phyloP scores from a whole-genome alignment of 176 grass and related monocot genomes.

The Bolboschoenus planiculmis region DNA sequence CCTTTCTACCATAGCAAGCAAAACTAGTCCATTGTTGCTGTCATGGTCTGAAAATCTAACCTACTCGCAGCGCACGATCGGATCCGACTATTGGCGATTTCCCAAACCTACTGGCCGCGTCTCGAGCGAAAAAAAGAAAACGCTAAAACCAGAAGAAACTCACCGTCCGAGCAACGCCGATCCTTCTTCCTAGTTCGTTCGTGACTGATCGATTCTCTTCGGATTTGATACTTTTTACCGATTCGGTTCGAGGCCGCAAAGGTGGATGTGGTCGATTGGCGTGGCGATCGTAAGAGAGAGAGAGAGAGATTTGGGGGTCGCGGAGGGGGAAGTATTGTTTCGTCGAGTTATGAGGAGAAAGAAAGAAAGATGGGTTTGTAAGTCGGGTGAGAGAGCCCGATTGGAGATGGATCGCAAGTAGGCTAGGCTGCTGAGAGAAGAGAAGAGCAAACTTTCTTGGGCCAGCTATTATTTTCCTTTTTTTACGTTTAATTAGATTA shows the following conservation, averaged over 20 bases:
- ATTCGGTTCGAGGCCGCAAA: neutral
- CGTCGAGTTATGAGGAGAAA: no score
- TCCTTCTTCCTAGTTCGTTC: neutral
- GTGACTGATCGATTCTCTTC: neutral
- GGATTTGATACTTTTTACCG: neutral
- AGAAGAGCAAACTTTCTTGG: neutral
- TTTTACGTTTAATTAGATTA: no score
- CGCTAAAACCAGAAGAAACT: neutral
- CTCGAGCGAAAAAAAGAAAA: neutral
- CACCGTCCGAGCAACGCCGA: neutral
- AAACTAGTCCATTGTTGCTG: neutral
- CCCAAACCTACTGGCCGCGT: neutral
- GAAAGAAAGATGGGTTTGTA: neutral
- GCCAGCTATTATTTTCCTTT: neutral
- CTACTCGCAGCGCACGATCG: neutral
- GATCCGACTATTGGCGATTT: neutral
- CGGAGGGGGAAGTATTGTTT: neutral
- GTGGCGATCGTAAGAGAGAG: no score
- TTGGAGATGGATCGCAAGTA: neutral
- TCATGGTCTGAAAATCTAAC: neutral
- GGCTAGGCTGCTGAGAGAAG: neutral
- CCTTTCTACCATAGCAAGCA: neutral
- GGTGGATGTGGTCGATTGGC: neutral
- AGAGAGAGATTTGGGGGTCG: neutral
- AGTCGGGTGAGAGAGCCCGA: neutral